A percentile compares a stretch with the other conserved stretches of the same genome.
These are phyloP conservation scores for Lichtheimia corymbifera DNA, from an alignment of 371 early-diverging fungal genomes.

Conservation along the genomic window DNA sequence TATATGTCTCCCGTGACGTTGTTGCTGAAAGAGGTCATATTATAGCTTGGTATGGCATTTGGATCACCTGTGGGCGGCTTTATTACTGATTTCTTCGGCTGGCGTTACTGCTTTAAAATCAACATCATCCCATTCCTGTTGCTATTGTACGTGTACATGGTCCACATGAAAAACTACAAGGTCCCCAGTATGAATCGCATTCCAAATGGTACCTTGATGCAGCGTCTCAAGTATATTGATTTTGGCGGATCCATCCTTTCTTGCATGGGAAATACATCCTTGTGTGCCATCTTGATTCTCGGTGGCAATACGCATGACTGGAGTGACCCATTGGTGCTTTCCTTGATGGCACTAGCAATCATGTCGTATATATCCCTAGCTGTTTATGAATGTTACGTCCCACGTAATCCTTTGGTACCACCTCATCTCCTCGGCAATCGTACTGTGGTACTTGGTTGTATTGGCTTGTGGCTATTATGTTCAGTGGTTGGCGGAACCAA, in stretches of 20 bases:
- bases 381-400: slow-evolving; percentile 59
- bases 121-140: slow-evolving; percentile 70
- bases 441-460: slow-evolving; percentile 28
- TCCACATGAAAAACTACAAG: slow-evolving; percentile 1
- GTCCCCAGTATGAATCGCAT: too few relatives aligned
- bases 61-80: slow-evolving; percentile 56
- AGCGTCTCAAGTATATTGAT: slow-evolving; percentile 43
- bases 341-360: slow-evolving; percentile 45
- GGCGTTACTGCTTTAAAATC: slow-evolving; percentile 75
- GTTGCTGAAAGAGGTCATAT: background rate
- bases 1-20: too few relatives aligned
- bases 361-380: slow-evolving; percentile 52
- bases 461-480: slow-evolving; percentile 35
- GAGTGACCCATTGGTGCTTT: slow-evolving; percentile 57
- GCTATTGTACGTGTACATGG: slow-evolving; percentile 26
- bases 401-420: slow-evolving; percentile 64
- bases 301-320: slow-evolving; percentile 63
- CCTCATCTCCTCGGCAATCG: slow-evolving; percentile 29
- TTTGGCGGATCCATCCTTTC: slow-evolving; percentile 57
- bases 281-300: slow-evolving; percentile 61
- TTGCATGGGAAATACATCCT: slow-evolving; percentile 3
- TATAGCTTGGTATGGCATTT: slow-evolving; percentile 32
- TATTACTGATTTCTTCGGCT: slow-evolving; percentile 56
- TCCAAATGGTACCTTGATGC: slow-evolving; percentile 10
- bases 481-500: slow-evolving; percentile 26